Evolutionary conservation across 2,329 filamentous ascomycete species (phyloP).

Genomic region (Chrysosphaeria jannelii): DNA sequence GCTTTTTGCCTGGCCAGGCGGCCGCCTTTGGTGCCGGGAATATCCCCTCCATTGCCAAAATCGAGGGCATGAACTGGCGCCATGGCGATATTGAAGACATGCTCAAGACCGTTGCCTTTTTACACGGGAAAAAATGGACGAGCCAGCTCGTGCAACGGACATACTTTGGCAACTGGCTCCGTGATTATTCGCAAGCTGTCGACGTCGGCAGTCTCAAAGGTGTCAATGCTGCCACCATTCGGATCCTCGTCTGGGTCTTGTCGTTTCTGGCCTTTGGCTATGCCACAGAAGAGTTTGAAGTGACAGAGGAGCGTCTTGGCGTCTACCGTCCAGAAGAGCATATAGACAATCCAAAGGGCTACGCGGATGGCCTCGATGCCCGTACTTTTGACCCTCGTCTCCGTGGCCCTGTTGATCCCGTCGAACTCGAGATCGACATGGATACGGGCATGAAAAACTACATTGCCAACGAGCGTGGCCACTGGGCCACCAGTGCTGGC

Average conservation of each 20-base stretch:
- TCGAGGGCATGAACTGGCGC: slow-evolving; percentile 39
- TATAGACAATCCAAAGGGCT: slow-evolving; percentile 54
- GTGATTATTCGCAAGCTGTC: slow-evolving; percentile 62
- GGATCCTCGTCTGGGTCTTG: slow-evolving; percentile 51
- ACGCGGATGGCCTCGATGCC: slow-evolving; percentile 66
- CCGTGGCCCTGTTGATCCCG: slow-evolving; percentile 41
- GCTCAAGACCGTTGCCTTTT: slow-evolving; percentile 45
- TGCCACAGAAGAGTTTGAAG: slow-evolving; percentile 63
- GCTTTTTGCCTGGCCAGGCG: slow-evolving; percentile 24
- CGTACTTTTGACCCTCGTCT: slow-evolving; percentile 54
- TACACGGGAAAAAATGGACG: slow-evolving; percentile 64
- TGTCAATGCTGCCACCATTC: slow-evolving; percentile 48
- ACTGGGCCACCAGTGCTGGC: slow-evolving; percentile 70
- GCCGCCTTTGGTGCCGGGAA: slow-evolving; percentile 39
- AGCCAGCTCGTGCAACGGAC: slow-evolving; percentile 46
- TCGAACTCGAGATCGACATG: slow-evolving; percentile 43
- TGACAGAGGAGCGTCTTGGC: slow-evolving; percentile 50
- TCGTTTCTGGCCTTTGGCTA: slow-evolving; percentile 62
- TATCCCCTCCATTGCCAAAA: slow-evolving; percentile 32
- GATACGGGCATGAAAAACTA: slow-evolving; percentile 97
- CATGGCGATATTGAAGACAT: slow-evolving; percentile 61
- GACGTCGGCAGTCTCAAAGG: slow-evolving; percentile 56
- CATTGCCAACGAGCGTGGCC: slow-evolving; percentile 66
- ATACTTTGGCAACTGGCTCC: slow-evolving; percentile 69
- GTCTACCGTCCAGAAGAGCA: slow-evolving; percentile 52